Percentiles rank a stretch among this genome's conserved stretches.
These are phyloP conservation scores for Coemansia sp. DNA, from an alignment of 192 early-diverging fungal genomes.

Conservation along the genomic window DNA sequence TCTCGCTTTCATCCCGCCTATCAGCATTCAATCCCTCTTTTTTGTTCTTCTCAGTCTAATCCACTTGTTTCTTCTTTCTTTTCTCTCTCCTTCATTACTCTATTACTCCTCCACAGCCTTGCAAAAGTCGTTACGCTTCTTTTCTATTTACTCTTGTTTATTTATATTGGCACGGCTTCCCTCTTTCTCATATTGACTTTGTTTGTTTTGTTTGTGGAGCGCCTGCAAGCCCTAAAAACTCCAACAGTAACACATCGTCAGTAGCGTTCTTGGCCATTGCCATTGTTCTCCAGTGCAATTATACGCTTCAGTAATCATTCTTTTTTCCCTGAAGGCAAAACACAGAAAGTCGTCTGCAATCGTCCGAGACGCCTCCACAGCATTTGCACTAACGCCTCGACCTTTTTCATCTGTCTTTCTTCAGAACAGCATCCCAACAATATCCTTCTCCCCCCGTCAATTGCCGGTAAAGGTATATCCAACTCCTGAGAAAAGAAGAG, in stretches of 20 bases:
- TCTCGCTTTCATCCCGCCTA: constrained; percentile 31
- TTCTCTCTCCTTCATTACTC: constrained; percentile 11
- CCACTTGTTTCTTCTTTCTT: constrained; percentile 11
- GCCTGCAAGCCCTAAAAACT: constrained; percentile 10
- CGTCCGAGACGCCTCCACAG: constrained; percentile 5
- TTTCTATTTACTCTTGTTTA: constrained; percentile 20
- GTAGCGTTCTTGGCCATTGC: neutral
- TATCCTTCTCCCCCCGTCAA: neutral
- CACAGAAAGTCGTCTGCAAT: constrained; percentile 7
- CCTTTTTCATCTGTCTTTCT: neutral
- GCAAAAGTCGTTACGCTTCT: neutral
- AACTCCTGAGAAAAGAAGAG: neutral
- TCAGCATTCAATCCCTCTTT: constrained; percentile 15
- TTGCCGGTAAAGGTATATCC: constrained; percentile 2
- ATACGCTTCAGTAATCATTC: neutral
- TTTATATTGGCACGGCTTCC: constrained; percentile 9
- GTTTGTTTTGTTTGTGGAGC: constrained; percentile 8
- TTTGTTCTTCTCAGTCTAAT: constrained; percentile 21
- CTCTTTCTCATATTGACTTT: neutral
- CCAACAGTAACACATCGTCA: constrained; percentile 8
- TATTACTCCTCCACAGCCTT: neutral
- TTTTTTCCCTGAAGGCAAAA: neutral
- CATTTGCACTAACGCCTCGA: constrained; percentile 5
- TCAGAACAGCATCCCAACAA: neutral
- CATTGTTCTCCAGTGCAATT: constrained; percentile 6